Evolutionary conservation across 495 filamentous ascomycete genomes (phyloP).

Genomic region (Penicillium canescens): DNA sequence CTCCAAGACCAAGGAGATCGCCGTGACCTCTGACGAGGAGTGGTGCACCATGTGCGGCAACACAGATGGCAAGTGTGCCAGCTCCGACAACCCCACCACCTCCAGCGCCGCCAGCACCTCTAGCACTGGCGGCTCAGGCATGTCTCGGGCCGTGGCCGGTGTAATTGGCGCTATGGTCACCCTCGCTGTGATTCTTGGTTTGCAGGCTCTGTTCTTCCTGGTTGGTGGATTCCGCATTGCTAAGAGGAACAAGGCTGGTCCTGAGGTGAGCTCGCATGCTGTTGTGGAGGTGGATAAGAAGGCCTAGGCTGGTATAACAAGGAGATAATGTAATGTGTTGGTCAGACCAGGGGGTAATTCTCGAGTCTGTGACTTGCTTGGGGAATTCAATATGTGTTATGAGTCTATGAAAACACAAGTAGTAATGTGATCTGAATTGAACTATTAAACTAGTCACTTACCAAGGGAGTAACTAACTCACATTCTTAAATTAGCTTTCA

Average conservation of each 20-base stretch:
- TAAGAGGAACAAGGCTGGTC: slow-evolving; percentile 19
- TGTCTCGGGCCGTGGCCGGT: slow-evolving; percentile 50
- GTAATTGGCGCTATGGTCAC: slow-evolving; percentile 66
- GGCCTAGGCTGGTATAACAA: neutral
- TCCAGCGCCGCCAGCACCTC: slow-evolving; percentile 11
- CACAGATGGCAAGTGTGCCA: slow-evolving; percentile 37
- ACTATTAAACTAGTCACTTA: neutral
- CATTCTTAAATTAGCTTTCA: too few species aligned
- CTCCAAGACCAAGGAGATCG: slow-evolving; percentile 34
- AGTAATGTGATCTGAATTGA: slow-evolving; percentile 4
- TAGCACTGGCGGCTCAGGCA: slow-evolving; percentile 16
- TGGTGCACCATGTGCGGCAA: slow-evolving; percentile 52
- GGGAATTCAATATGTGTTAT: slow-evolving; percentile 3
- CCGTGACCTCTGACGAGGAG: slow-evolving; percentile 33
- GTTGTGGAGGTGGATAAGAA: slow-evolving; percentile 18
- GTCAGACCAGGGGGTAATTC: neutral
- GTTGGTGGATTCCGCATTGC: slow-evolving; percentile 30
- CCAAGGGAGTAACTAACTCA: too few species aligned
- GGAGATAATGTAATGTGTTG: neutral
- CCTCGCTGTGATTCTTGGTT: slow-evolving; percentile 52
- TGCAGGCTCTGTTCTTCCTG: slow-evolving; percentile 47
- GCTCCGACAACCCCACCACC: neutral
- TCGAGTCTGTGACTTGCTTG: slow-evolving; percentile 12
- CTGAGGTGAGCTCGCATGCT: slow-evolving; percentile 10
- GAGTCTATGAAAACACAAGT: slow-evolving; percentile 12